These are phyloP conservation scores for Draba incana DNA, from an alignment of 345 rosid genomes.

Conservation along the genomic window DNA sequence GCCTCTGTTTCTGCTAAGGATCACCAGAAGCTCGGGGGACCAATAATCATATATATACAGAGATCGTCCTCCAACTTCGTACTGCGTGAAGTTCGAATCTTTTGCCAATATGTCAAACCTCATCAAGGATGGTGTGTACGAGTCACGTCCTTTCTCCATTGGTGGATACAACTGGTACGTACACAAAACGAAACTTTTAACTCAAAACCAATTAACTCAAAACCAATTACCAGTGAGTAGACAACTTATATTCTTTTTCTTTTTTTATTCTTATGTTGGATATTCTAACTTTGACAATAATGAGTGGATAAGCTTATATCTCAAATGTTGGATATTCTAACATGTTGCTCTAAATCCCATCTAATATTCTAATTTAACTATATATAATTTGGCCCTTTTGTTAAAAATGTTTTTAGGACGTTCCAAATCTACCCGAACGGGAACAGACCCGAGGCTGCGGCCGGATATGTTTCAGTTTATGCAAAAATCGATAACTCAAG, in stretches of 20 bases:
- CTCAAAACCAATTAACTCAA: too few relatives aligned
- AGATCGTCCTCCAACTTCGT: conserved; percentile 23
- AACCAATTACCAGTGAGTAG: too few relatives aligned
- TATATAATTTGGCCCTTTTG: too few relatives aligned
- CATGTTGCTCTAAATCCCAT: too few relatives aligned
- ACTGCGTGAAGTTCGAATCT: conserved; percentile 25
- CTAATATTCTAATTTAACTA: too few relatives aligned
- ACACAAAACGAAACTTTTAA: neutral
- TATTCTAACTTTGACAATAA: too few relatives aligned
- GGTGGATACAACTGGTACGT: conserved; percentile 26
- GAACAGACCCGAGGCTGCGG: neutral
- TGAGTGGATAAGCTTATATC: too few relatives aligned
- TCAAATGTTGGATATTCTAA: too few relatives aligned
- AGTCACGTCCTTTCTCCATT: conserved; percentile 22
- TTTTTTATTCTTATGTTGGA: too few relatives aligned
- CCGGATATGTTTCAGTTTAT: neutral
- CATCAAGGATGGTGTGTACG: neutral
- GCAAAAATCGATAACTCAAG: conserved; percentile 11
- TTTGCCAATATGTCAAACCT: neutral
- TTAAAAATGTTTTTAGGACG: too few relatives aligned
- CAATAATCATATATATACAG: neutral
- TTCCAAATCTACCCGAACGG: conserved; percentile 5
- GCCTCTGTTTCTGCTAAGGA: neutral
- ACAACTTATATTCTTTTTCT: too few relatives aligned
- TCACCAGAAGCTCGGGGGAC: conserved; percentile 8